A percentile compares a stretch with the other conserved stretches of the same genome.
Conservation (phyloP, 257 asterid species). For the Capsicum baccatum region DNA sequence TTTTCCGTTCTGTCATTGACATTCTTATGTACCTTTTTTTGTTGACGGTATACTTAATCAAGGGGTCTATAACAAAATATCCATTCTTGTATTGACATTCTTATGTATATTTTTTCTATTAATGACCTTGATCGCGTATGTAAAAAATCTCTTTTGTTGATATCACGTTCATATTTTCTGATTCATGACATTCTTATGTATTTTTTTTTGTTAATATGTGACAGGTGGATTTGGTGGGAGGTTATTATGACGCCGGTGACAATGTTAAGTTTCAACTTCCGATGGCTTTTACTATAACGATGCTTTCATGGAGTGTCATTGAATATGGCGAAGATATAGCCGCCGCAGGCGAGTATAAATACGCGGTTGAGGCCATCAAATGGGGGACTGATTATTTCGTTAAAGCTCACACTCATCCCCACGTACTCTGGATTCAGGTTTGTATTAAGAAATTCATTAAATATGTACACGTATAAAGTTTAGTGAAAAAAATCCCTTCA, state of each 20-base stretch:
- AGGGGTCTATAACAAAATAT: no score
- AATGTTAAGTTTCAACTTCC: conserved; percentile 90
- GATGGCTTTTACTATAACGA: conserved; percentile 83
- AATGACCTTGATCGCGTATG: no score
- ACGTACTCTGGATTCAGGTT: conserved; percentile 93
- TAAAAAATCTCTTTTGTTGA: no score
- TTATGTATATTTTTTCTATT: neutral
- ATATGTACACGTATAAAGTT: neutral
- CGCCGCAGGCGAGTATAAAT: conserved; percentile 62
- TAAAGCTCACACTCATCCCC: conserved; percentile 80
- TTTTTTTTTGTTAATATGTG: no score
- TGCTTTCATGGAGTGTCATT: conserved; percentile 81
- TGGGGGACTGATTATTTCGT: conserved; percentile 97
- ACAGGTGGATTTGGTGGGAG: conserved; percentile 93
- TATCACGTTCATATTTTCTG: no score
- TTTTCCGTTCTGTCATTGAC: neutral
- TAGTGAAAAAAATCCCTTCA: conserved; percentile 31
- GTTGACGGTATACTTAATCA: no score
- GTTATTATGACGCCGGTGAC: conserved; percentile 92
- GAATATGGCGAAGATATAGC: conserved; percentile 57
- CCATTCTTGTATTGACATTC: neutral
- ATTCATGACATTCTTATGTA: no score
- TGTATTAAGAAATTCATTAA: neutral
- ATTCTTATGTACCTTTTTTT: neutral
- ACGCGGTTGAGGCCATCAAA: conserved; percentile 82